Percentiles rank a stretch among this genome's conserved stretches.
phyloP scores from a whole-genome alignment of 805 yeast species.

The Metschnikowia lunata region DNA sequence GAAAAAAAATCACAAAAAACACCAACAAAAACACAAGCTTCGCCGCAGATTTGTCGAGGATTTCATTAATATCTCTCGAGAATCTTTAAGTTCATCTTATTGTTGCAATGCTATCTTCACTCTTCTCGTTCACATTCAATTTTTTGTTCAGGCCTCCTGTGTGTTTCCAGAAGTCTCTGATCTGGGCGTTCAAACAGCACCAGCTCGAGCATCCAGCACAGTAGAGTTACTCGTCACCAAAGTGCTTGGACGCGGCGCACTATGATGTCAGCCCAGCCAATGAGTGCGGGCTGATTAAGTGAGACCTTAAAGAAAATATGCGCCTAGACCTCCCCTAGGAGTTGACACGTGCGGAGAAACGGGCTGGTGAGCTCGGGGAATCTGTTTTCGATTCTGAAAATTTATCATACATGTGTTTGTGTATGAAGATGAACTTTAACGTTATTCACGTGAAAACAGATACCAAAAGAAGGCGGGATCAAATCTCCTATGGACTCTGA shows the following conservation, averaged over 20 bases:
- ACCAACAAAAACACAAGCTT: too few relatives aligned
- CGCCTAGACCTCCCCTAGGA: conserved; percentile 9
- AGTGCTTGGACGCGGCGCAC: conserved; percentile 6
- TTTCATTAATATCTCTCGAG: too few relatives aligned
- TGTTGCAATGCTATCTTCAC: too few relatives aligned
- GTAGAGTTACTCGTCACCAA: neutral
- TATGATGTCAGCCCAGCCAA: conserved; percentile 13
- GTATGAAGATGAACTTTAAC: neutral
- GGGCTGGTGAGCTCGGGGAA: neutral
- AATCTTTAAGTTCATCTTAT: too few relatives aligned
- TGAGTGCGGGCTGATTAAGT: conserved; percentile 6
- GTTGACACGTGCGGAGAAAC: conserved; percentile 6
- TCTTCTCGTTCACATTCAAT: too few relatives aligned
- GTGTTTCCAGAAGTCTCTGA: too few relatives aligned
- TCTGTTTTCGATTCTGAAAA: neutral
- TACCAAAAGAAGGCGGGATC: neutral
- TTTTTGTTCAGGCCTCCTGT: too few relatives aligned
- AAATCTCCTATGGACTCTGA: neutral
- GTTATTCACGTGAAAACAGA: neutral
- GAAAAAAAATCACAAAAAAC: too few relatives aligned
- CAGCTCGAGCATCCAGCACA: neutral
- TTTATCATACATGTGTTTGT: too few relatives aligned
- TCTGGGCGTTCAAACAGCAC: too few relatives aligned
- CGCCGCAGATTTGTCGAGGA: too few relatives aligned
- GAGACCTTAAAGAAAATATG: conserved; percentile 7